Evolutionary conservation across 164 flowering plant species (phyloP).

Genomic region (Vitis rupestris): DNA sequence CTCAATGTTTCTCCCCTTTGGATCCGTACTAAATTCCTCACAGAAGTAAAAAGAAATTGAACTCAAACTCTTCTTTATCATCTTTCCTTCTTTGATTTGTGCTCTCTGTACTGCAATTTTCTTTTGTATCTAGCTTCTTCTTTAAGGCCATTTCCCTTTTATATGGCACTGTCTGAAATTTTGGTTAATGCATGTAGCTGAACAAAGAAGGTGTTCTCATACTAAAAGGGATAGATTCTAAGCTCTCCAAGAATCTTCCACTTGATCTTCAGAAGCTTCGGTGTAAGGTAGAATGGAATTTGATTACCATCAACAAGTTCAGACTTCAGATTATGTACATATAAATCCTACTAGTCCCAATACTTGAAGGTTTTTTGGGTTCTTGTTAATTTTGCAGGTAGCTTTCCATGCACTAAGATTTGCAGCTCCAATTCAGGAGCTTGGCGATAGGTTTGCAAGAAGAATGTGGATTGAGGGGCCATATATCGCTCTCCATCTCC

Average conservation of each 20-base stretch:
- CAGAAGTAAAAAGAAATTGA: slow-evolving; percentile 32
- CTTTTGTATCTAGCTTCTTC: not conserved
- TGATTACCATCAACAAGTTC: too few species aligned
- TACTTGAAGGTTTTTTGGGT: not conserved
- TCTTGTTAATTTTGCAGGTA: slow-evolving; percentile 37
- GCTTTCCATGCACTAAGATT: slow-evolving; percentile 82
- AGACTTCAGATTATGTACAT: too few species aligned
- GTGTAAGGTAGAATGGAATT: slow-evolving; percentile 56
- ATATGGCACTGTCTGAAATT: not conserved
- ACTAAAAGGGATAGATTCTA: slow-evolving; percentile 70
- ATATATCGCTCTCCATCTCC: slow-evolving; percentile 67
- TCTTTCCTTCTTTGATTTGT: too few species aligned
- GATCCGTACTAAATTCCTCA: slow-evolving; percentile 44
- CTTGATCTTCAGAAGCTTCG: slow-evolving; percentile 78
- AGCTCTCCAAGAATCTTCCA: slow-evolving; percentile 78
- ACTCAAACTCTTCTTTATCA: too few species aligned
- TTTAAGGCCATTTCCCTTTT: not conserved
- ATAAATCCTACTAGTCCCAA: not conserved
- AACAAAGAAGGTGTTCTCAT: slow-evolving; percentile 59
- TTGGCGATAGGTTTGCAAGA: slow-evolving; percentile 59
- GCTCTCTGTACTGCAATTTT: not conserved
- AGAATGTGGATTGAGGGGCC: slow-evolving; percentile 85
- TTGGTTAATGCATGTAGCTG: slow-evolving; percentile 37
- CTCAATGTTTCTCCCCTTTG: slow-evolving; percentile 41
- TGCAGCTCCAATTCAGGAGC: slow-evolving; percentile 49